phyloP scores from a whole-genome alignment of 2,329 filamentous ascomycete species.

The Daldinia sp. region DNA sequence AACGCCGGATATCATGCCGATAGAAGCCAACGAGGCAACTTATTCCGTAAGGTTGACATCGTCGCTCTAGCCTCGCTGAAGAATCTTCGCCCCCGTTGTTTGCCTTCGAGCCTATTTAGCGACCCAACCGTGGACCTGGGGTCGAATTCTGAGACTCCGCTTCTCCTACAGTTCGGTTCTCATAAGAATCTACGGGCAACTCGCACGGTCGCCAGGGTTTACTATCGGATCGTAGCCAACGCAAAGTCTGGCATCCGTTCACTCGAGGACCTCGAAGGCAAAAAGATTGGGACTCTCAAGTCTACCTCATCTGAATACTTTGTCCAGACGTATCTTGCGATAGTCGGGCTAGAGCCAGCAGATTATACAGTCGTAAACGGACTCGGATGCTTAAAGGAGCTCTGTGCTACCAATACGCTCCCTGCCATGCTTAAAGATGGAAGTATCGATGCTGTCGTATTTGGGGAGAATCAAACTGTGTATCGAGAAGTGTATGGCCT shows the following conservation, averaged over 20 bases:
- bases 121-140: not conserved
- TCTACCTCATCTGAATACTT: not conserved
- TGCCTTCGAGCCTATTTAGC: not conserved
- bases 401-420: not conserved
- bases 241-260: not conserved
- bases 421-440: not conserved
- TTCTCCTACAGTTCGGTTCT: not conserved
- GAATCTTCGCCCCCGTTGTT: too few species aligned
- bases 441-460: not conserved
- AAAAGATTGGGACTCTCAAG: not conserved
- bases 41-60: too few species aligned
- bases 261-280: not conserved
- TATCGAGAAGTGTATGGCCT: not conserved
- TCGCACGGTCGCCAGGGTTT: not conserved
- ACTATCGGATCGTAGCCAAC: not conserved
- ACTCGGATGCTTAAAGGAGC: not conserved
- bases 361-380: not conserved
- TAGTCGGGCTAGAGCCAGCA: not conserved
- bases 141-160: not conserved
- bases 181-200: not conserved
- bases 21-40: too few species aligned
- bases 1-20: too few species aligned
- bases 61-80: too few species aligned
- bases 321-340: not conserved
- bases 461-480: not conserved